These are phyloP conservation scores for Sporothrix phasma DNA, from an alignment of 2,329 filamentous ascomycete species.

Conservation along the genomic window DNA sequence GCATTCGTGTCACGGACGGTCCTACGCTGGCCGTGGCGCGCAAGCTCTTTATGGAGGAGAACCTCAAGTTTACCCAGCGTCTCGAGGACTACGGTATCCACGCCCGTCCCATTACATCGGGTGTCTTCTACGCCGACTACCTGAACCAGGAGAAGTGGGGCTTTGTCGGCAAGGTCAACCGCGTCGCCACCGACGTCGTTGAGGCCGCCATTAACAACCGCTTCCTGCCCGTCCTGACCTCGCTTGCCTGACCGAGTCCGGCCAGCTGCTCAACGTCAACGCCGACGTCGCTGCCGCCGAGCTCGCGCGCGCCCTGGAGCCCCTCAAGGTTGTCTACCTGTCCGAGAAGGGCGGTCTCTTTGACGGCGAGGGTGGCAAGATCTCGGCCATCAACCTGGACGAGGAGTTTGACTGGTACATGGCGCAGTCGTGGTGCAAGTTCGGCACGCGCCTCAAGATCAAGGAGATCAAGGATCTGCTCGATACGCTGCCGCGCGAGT, in stretches of 20 bases:
- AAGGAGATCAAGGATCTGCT: slow-evolving; percentile 93
- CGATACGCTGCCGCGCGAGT: slow-evolving; percentile 77
- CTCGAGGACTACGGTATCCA: slow-evolving; percentile 83
- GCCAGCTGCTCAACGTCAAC: slow-evolving; percentile 93
- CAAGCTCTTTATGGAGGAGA: slow-evolving; percentile 91
- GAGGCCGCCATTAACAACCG: slow-evolving; percentile 84
- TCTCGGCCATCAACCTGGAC: slow-evolving; percentile 93
- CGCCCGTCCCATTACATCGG: slow-evolving; percentile 78
- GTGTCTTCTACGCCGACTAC: slow-evolving; percentile 88
- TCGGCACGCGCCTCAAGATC: slow-evolving; percentile 93
- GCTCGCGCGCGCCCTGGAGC: slow-evolving; percentile 77
- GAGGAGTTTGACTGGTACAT: slow-evolving; percentile 92
- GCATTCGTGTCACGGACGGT: slow-evolving; percentile 88
- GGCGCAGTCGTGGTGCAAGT: slow-evolving; percentile 88
- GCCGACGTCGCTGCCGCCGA: slow-evolving; percentile 94
- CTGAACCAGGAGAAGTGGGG: slow-evolving; percentile 95
- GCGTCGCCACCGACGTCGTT: slow-evolving; percentile 82
- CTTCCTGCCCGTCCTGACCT: slow-evolving; percentile 87
- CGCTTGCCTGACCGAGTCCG: slow-evolving; percentile 90
- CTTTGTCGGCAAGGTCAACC: slow-evolving; percentile 88
- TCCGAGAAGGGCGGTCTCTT: slow-evolving; percentile 96
- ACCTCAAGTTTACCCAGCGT: slow-evolving; percentile 81
- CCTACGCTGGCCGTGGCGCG: slow-evolving; percentile 87
- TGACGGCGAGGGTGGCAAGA: slow-evolving; percentile 87
- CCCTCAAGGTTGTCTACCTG: slow-evolving; percentile 96